phyloP scores from a whole-genome alignment of 129 eudicot genomes.

The Centrapalus pauciflorus region DNA sequence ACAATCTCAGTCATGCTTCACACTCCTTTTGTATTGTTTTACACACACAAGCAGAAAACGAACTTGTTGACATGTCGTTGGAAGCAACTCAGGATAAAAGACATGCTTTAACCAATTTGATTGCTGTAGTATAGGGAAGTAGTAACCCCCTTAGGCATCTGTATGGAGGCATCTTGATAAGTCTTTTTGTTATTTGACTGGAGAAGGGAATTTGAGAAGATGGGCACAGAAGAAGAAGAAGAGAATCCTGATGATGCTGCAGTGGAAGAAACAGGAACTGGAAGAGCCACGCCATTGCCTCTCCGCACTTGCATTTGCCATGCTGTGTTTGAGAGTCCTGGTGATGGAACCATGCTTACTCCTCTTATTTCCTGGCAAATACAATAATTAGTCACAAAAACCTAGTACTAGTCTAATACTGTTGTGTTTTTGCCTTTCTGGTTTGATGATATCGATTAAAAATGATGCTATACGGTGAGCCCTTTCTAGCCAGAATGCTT shows the following conservation, averaged over 20 bases:
- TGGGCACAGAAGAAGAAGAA: conserved; percentile 22
- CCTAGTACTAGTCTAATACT: too few relatives aligned
- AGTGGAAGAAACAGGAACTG: conserved; percentile 35
- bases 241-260: conserved; percentile 99
- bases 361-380: conserved; percentile 47
- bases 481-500: too few relatives aligned
- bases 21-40: conserved; percentile 4
- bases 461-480: too few relatives aligned
- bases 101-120: conserved; percentile 13
- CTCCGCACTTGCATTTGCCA: conserved; percentile 44
- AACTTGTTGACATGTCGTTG: conserved; percentile 8
- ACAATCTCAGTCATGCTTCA: not conserved
- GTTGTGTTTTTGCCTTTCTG: too few relatives aligned
- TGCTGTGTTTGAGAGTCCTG: conserved; percentile 45
- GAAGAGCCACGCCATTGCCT: conserved; percentile 35
- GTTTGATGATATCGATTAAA: too few relatives aligned
- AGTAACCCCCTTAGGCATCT: not conserved
- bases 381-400: too few relatives aligned
- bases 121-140: not conserved
- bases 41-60: conserved; percentile 19
- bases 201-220: not conserved
- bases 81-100: not conserved
- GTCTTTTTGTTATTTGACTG: conserved; percentile 7
- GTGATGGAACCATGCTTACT: conserved; percentile 23
- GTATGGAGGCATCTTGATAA: conserved; percentile 5